A percentile compares a stretch with the other conserved stretches of the same genome.
Evolutionary conservation across 176 grass and related monocot genomes (phyloP).

Genomic region (barley (Hordeum vulgare)): DNA sequence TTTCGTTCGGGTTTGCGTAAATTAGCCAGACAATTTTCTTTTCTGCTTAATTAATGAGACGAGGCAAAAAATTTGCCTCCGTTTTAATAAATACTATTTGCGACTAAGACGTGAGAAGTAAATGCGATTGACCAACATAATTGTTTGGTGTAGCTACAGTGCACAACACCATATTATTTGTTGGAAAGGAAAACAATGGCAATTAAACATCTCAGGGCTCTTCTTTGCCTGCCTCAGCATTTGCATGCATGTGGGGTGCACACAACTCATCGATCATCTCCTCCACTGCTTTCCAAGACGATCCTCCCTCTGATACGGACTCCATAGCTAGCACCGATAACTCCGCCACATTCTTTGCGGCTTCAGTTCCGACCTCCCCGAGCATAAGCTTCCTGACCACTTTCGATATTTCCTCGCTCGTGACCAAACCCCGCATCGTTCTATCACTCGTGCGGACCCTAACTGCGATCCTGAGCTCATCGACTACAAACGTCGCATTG

Average conservation of each 20-base stretch:
- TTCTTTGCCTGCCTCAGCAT: not conserved
- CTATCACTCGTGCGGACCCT: conserved; percentile 28
- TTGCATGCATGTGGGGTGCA: not conserved
- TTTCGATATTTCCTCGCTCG: conserved; percentile 24
- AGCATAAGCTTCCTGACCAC: conserved; percentile 22
- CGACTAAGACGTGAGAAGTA: no score
- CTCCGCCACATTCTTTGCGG: not conserved
- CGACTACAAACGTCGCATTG: conserved; percentile 38
- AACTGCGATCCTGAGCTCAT: conserved; percentile 48
- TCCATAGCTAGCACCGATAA: not conserved
- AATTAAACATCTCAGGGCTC: not conserved
- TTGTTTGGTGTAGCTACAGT: no score
- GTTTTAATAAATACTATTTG: no score
- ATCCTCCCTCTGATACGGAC: conserved; percentile 28
- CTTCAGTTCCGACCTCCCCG: conserved; percentile 11
- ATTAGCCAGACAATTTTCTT: no score
- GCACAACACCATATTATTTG: not conserved
- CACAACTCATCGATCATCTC: conserved; percentile 44
- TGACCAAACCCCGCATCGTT: conserved; percentile 31
- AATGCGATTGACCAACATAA: no score
- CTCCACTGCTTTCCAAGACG: conserved; percentile 29
- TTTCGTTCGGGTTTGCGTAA: no score
- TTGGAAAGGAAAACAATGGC: not conserved
- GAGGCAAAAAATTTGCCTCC: no score
- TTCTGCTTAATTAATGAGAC: no score